Base-by-base conservation (phyloP, 179 eudicot species). In the Patellifolia procumbens region DNA sequence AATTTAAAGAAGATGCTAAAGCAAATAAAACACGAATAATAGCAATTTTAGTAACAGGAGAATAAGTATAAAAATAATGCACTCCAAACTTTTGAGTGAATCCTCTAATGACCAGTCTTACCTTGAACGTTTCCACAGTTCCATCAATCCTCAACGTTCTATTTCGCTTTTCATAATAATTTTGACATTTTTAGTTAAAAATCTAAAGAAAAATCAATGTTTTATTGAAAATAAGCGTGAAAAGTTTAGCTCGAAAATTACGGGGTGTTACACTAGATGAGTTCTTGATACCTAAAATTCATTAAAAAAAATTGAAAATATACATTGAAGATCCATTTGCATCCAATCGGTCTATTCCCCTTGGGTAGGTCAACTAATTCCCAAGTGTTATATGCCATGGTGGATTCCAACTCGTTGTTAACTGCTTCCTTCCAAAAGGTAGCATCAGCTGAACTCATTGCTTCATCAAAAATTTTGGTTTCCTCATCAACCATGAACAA, bases 1-100 rank as follows among this genome's bases (percentile, higher is more conserved):
- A 7, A n/a, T n/a, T n/a, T n/a, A 17, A 52, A 1, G 5, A 11
- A 12, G 53, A 49, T 1, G 53, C 53, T 49, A 58, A n/a, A 58
- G 64, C 64, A 60, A 60, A 60, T 7, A 60, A 60, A 26, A 29
- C 22, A 26, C 64, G 64, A 60, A 60, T 60, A 17, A 35, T 60
- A 15, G 64, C 35, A 60, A 24, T 60, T n/a, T 52, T 52, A 4
- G 24, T 20, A 24, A 52, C 24, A 19, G 24, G 58, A 3, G 24
- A 52, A 7, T 52, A 52, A 4, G 26, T 52, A 52, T 52, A 52
- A 7, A 52, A 52, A 17, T n/a, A 52, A 19, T 52, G 24, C 20
- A 52, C 58, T 17, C 58, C 58, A 52, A 52, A 52, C 24, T 52
- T 52, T 9, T 52, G 1, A 20, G 24, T 52, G 7, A 52, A 52